Base-by-base conservation (phyloP, 2,329 filamentous ascomycete species). In the Pyrenochaeta sp. region DNA sequence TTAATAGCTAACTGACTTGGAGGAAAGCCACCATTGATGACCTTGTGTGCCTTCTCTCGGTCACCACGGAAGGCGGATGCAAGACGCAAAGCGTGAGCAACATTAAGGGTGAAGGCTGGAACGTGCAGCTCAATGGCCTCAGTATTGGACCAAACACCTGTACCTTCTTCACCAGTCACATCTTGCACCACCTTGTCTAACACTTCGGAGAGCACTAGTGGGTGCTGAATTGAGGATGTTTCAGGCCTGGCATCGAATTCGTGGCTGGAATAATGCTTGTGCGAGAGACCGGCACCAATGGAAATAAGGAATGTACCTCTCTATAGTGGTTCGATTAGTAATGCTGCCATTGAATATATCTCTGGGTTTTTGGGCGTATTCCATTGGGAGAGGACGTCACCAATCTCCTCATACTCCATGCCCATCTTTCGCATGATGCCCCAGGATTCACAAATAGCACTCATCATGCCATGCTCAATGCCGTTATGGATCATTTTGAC, bases 401-500 rank as follows among this genome's bases (percentile, higher is more conserved):
- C 84, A 42, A 90, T 84, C 60, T 89, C 82, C 7, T 88, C 83
- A 49, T 87, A 81, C 5, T 68, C 72, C 77, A 90, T 82, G 0
- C 81, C 82, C 20, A 90, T 75, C 37, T 80, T 79, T 31, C 81
- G 79, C 77, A 91, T 84, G 29, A 90, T 79, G 0, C 79, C 80
- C 86, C 87, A 91, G 2, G 84, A 84, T 69, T 91, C 88, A 12
- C 83, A 83, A 5, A 90, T 79, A 0, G 82, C 79, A 47, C 82
- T 84, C 77, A 91, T 83, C 84, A 91, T 89, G 1, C 87, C 88
- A 56, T 90, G 87, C 67, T 91, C 88, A 55, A 91, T 90, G 1
- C 87, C 88, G 59, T 91, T 90, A 68, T 91, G 88, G 3, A 90
- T 82, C 87, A 90, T 91, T 77, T 91, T 91, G 35, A 90, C 86